Evolutionary conservation across 2,329 filamentous ascomycete genomes (phyloP).

Genomic region (Bipolaris cookei): DNA sequence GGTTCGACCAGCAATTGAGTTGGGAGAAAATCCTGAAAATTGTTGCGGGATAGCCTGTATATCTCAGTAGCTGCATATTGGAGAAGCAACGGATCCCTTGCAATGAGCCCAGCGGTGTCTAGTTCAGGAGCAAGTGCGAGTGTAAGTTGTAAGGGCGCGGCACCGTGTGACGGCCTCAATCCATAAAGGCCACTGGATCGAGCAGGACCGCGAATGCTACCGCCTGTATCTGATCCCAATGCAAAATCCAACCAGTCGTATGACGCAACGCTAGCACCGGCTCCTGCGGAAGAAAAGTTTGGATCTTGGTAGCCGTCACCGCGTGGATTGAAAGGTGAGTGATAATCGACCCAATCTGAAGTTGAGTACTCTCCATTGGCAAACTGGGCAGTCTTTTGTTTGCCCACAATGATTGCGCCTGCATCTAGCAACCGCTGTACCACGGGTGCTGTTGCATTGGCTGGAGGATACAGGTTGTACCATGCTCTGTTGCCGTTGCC

Average conservation of each 20-base stretch:
- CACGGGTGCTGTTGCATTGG: neutral
- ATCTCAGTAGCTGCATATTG: no score
- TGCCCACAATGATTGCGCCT: no score
- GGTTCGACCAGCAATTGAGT: no score
- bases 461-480: neutral
- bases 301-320: neutral
- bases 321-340: neutral
- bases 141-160: no score
- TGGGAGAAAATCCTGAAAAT: no score
- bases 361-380: slow-evolving; percentile 5
- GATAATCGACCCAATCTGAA: slow-evolving; percentile 6
- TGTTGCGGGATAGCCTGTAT: no score
- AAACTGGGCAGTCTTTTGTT: neutral
- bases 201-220: neutral
- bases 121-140: no score
- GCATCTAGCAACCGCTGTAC: no score
- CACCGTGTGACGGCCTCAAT: no score
- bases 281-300: no score
- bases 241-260: neutral
- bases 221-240: neutral
- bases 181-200: neutral
- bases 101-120: no score
- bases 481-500: neutral
- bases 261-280: neutral
- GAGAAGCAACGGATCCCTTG: no score